Base-by-base conservation (phyloP, 352 stramenopile genomes). In the Globisporangium paddicum region DNA sequence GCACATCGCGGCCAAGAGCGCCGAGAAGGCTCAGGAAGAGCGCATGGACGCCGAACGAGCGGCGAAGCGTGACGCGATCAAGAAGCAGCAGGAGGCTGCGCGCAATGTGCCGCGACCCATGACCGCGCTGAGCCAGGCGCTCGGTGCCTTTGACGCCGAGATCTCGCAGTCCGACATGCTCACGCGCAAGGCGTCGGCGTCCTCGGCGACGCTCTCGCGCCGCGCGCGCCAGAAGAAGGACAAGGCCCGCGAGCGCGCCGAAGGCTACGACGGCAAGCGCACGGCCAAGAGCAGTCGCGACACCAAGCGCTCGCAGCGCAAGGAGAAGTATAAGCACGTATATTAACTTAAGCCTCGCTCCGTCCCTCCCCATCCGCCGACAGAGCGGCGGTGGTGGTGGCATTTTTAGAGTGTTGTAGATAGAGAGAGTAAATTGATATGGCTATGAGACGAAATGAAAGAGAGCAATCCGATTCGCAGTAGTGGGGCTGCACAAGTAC, bases 291-390 rank as follows among this genome's bases (percentile, higher is more conserved):
- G 69, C 58, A 38, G 64, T 35, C 66, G 63, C 60, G 64, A 73
- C 55, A 38, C 58, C 45, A 73, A 84, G 48, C 76, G 75, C 37
- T 68, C 66, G 14, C 75, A 87, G 40, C 81, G 78, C 5, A 77
- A 86, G 32, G 66, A 86, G 23, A 83, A 82, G 55, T 87, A 87
- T 65, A 78, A 80, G 59, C 72, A 79, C 58, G 68, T 87, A 55
- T 87, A 84, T 52, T 52, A 38, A 25, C 11, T 52, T 34, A 52
- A 26, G 14, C 3, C 46, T 26, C 14, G 14, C 16, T 34, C 45
- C 44, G 28, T 8, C 42, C 42, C 18, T n/a, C 42, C n/a, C n/a
- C 19, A n/a, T 25, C n/a, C 0, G 25, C 42, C 19, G 16, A 5
- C 13, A 42, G 4, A 13, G 13, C 21, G 16, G 5, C 18, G 21